Base-by-base conservation (phyloP, 148 eudicot species). In the Pharnaceum exiguum region DNA sequence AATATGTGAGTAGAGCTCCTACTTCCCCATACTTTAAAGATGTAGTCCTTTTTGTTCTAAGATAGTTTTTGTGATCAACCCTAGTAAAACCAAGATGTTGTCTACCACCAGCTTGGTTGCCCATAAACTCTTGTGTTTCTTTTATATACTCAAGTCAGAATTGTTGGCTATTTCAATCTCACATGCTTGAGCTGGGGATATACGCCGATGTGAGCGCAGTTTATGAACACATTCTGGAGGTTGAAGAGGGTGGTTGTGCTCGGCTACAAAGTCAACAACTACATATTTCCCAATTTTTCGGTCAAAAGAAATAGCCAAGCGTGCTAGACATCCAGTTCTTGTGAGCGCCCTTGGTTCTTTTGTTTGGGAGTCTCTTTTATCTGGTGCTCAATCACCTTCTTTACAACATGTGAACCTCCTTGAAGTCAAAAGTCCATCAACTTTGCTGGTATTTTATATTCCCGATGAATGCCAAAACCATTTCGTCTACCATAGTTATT, bases 271-370 rank as follows among this genome's bases (percentile, higher is more conserved):
- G 28, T 42, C 56, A 18, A 51, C 13, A 16, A 72, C 48, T 22
- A 24, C 28, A 25, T 26, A 50, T 23, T 50, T 50, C 16, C 35
- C 35, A 50, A 16, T 25, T 29, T 26, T 27, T 3, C 66, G 67
- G 35, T 60, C 71, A 59, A 36, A 55, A 50, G 29, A 39, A 45
- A 72, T 66, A 42, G 47, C 33, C 63, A 72, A 46, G 3, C 52
- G 67, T 38, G 76, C 67, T 47, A 24, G 26, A 27, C 76, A 72
- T n/a, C 62, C 66, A 30, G 68, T 71, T 60, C 76, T 71, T 30
- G 67, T 65, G 45, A 65, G 54, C 3, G 22, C 37, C 30, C 56
- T 51, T 11, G 15, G 5, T 2, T 51, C 35, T 51, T 51, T 51
- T 5, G 36, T 28, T 1, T 7, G 2, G 1, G 16, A 5, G 8